Percentiles rank a stretch among this genome's conserved stretches.
phyloP scores from a whole-genome alignment of 331 rosid genomes.

The Quercus tomentella region DNA sequence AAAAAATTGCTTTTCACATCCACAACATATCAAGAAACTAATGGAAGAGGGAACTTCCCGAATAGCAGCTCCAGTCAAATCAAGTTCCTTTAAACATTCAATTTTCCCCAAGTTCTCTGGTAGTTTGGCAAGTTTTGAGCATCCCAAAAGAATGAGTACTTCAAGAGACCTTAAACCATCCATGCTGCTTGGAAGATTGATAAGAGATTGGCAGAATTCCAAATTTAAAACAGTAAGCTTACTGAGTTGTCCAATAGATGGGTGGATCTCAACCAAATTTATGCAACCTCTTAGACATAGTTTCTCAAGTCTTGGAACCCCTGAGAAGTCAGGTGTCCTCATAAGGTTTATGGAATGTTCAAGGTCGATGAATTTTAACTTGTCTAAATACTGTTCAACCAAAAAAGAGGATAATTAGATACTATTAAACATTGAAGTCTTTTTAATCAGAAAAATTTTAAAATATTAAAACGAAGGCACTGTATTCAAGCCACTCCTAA shows the following conservation, averaged over 20 bases:
- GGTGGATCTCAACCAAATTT: conserved; percentile 30
- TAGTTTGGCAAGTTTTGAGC: conserved; percentile 20
- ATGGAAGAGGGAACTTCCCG: too few relatives aligned
- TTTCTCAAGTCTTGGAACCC: conserved; percentile 29
- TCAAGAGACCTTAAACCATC: conserved; percentile 21
- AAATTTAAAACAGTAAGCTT: conserved; percentile 19
- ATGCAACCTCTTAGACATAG: conserved; percentile 30
- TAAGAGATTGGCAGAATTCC: conserved; percentile 21
- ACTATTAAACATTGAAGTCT: not conserved
- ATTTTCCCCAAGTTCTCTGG: conserved; percentile 25
- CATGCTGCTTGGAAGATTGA: conserved; percentile 24
- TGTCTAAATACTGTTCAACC: conserved; percentile 7
- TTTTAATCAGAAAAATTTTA: too few relatives aligned
- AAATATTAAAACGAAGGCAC: not conserved
- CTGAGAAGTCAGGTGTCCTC: conserved; percentile 21
- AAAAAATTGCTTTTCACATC: too few relatives aligned
- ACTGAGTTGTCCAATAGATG: conserved; percentile 24
- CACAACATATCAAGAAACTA: too few relatives aligned
- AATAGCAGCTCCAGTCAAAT: too few relatives aligned
- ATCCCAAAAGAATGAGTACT: conserved; percentile 23
- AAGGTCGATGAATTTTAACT: conserved; percentile 23
- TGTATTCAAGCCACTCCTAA: not conserved
- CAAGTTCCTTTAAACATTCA: too few relatives aligned
- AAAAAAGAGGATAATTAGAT: not conserved
- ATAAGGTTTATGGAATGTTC: conserved; percentile 20